Base-by-base conservation (phyloP, 2,329 filamentous ascomycete species). In the Endothia cerciana region DNA sequence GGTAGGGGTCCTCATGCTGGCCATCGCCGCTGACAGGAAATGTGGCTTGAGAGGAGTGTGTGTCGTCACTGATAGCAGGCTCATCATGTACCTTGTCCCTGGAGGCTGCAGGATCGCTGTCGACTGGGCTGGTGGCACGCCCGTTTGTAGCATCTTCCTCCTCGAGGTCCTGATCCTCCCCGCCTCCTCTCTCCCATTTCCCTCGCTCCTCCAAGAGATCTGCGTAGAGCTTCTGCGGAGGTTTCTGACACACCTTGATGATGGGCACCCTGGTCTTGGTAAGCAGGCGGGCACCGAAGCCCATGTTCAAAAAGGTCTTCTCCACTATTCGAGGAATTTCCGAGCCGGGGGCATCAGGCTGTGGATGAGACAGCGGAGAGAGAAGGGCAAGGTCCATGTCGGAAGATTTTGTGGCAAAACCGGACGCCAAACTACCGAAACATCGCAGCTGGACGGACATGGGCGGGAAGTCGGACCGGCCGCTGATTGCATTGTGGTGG, bases 301-400 rank as follows among this genome's bases (percentile, higher is more conserved):
- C 91, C 36, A 85, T 80, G 19, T 91, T 84, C 5, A 97, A 81
- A 15, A 97, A 84, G 3, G 86, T 87, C 74, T 89, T 91, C 73
- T 96, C 92, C 2, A 97, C 77, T 7, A 94, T 74, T 30, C 91
- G 85, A 1, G 92, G 92, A 64, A 95, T 88, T 1, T 84, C 81
- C 5, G 87, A 89, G 40, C 83, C 83, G 19, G 82, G 74, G 17
- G 81, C 80, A 68, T 87, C 83, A 2, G 84, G 82, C 61, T 84
- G 80, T 55, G 83, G 78, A 25, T 77, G 74, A 1, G 90, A 89
- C 59, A 83, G 77, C 3, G 86, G 86, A 1, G 91, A 90, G 5
- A 95, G 80, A 41, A 97, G 84, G 10, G 90, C 91, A 38, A 97
- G 85, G 76, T 97, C 94, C 90, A 97, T 93, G 73, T 97, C 93